Evolutionary conservation across 1,139 yeast species (phyloP), one percentile per base, ranked within the genome.

Genomic region (Magnusiomyces ingens): DNA sequence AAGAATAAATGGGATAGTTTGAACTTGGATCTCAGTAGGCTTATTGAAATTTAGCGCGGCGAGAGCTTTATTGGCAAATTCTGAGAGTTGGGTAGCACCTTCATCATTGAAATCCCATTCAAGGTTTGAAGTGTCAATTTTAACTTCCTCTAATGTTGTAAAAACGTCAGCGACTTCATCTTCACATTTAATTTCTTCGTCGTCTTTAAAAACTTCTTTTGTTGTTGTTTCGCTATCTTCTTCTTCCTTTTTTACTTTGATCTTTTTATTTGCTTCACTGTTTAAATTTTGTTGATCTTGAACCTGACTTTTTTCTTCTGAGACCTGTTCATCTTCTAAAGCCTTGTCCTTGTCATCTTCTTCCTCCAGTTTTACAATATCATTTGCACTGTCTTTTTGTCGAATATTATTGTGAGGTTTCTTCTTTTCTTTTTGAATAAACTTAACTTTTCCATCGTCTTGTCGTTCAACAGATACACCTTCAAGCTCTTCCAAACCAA

Each of bases 401-500:
- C 8, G 8, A 26, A 26, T 26, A 26, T 26, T 8, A 26, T 8
- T 4, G 4, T 26, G 32, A 26, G 4, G 32, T 5, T 26, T 26
- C 32, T 38, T 42, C 2, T 15, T 26, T 38, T 45, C 50, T 38
- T 53, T 53, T 18, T 82, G 80, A 22, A 80, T 69, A 63, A 87
- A 87, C 60, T 79, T 78, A 0, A 84, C 81, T 57, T 75, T 73
- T 15, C 95, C 95, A 54, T 81, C 74, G 2, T 81, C 80, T 53
- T 81, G 75, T 58, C 54, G 42, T 79, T 79, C 67, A 3, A 91
- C 91, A 62, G 80, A 91, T 22, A 91, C 97, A 29, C 96, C 97
- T 52, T 90, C 97, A 52, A 93, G 79, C 67, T 93, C 99, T 68
- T 93, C 98, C 45, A 93, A 71, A 0, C 97, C 99, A 68, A 82